Base-by-base conservation (phyloP, 1,139 yeast species). In the Pichia sp. region DNA sequence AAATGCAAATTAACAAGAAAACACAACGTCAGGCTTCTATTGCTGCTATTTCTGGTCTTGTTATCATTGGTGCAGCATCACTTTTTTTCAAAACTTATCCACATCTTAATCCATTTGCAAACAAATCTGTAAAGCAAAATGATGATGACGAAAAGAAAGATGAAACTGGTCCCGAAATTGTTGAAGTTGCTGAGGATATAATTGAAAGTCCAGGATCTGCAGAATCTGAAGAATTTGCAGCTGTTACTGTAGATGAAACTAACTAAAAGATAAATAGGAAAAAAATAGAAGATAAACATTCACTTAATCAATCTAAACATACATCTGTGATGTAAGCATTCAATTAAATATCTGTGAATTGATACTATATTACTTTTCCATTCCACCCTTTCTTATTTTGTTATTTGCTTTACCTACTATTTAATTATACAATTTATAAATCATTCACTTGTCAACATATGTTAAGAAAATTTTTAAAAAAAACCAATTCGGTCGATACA, bases 61-160 rank as follows among this genome's bases (percentile, higher is more conserved):
- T 70, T 7, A 61, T 73, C 4, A 53, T 76, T 5, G 79, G 79
- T 30, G 74, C 76, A 4, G 66, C 74, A 0, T 68, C 68, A 41
- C 53, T 79, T 20, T 54, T 76, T 7, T 66, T 77, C 53, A 71
- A 70, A 52, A 77, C 82, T 1, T 78, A 69, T 55, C 82, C 83
- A 20, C 83, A 77, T 55, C 63, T 77, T 43, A 69, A 54, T 45
- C 59, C 62, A 34, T 48, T 49, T 15, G 46, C 40, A n/a, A n/a
- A n/a, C n/a, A n/a, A n/a, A n/a, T n/a, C 22, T 43, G 47, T 29
- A 35, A 35, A n/a, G 35, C 9, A 12, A 39, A 34, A 37, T 27
- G 39, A 18, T 42, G 39, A 18, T 24, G 20, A n/a, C 2, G 4
- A 15, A 16, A 32, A 32, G 16, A n/a, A 30, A 16, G 15, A 29